phyloP scores from a whole-genome alignment of 176 grass and related monocot genomes.

The Melocanna baccifera region DNA sequence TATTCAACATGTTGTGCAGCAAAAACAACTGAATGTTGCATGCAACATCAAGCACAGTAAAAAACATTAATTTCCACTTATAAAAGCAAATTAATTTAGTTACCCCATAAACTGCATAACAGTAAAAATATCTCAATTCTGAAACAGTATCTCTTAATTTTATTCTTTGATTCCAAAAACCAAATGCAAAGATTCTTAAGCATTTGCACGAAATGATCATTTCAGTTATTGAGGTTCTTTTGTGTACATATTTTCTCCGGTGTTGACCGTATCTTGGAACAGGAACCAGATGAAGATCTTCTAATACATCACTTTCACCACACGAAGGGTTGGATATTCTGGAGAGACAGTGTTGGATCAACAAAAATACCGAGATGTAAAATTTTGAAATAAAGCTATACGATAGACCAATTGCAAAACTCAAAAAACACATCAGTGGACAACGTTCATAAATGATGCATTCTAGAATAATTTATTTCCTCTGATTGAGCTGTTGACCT shows the following conservation, averaged over 20 bases:
- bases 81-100: background rate
- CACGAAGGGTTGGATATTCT: background rate
- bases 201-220: background rate
- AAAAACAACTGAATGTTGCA: background rate
- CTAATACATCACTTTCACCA: background rate
- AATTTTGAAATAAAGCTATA: background rate
- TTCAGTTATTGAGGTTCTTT: too few relatives aligned
- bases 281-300: background rate
- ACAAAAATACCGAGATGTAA: background rate
- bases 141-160: background rate
- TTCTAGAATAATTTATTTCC: background rate
- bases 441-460: background rate
- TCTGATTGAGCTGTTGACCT: background rate
- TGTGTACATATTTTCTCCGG: background rate
- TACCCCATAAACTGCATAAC: background rate
- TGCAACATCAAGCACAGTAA: background rate
- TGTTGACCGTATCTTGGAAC: background rate
- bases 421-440: background rate
- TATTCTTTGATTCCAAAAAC: background rate
- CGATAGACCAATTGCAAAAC: background rate
- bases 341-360: background rate
- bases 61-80: too few relatives aligned
- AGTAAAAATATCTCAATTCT: background rate
- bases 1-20: background rate
- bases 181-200: background rate